phyloP scores from a whole-genome alignment of 164 flowering plant genomes.

The Vitis labrusca region DNA sequence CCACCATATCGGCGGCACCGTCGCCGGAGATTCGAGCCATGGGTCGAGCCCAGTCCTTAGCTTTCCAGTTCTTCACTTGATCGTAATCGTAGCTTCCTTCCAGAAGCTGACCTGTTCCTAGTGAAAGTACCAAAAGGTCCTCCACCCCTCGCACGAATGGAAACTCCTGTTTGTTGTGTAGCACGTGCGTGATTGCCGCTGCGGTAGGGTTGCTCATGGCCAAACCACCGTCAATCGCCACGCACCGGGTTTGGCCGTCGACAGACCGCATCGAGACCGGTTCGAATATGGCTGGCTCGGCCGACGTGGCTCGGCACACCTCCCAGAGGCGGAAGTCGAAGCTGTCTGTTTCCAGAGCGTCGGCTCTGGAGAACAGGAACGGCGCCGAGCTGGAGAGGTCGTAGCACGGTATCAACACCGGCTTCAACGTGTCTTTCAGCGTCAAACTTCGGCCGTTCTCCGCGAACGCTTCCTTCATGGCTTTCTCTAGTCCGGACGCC shows the following conservation, averaged over 20 bases:
- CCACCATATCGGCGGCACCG: conserved; percentile 80
- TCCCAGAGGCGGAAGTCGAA: conserved; percentile 86
- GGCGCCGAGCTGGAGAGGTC: conserved; percentile 90
- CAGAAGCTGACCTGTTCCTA: conserved; percentile 70
- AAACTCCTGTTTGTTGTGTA: conserved; percentile 95
- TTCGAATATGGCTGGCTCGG: conserved; percentile 64
- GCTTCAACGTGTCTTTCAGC: conserved; percentile 80
- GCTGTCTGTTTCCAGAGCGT: conserved; percentile 81
- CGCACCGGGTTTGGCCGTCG: conserved; percentile 65
- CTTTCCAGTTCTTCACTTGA: conserved; percentile 67
- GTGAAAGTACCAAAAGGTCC: conserved; percentile 79
- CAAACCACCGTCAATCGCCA: conserved; percentile 83
- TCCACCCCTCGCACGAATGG: conserved; percentile 94
- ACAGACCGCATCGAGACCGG: conserved; percentile 71
- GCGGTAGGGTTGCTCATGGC: conserved; percentile 93
- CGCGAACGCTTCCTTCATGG: conserved; percentile 59
- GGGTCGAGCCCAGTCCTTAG: conserved; percentile 82
- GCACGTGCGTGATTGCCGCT: conserved; percentile 96
- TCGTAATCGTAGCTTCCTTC: conserved; percentile 63
- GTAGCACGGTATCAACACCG: conserved; percentile 89
- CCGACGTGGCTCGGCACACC: conserved; percentile 87
- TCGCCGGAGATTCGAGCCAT: conserved; percentile 78
- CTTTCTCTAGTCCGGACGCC: conserved; percentile 47
- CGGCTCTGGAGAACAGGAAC: conserved; percentile 88
- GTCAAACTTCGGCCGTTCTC: conserved; percentile 52